Conservation (phyloP, 1,284 basidiomycete genomes). For the Cryptococcus sp. region DNA sequence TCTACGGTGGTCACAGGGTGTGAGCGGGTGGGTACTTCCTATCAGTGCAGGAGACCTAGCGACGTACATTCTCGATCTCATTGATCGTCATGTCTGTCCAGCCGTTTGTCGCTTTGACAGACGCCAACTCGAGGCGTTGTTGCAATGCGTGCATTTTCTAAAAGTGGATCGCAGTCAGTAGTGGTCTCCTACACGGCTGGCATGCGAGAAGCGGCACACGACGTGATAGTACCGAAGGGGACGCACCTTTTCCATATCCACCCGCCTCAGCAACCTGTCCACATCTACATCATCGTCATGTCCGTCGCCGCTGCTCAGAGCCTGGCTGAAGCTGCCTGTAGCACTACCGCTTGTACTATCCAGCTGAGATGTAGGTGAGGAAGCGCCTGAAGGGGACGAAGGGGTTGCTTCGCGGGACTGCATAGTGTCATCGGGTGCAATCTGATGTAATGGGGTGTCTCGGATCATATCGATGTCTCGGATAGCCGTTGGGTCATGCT, state of each 20-base stretch:
- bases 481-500: too few relatives aligned
- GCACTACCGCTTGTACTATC: not conserved
- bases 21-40: not conserved
- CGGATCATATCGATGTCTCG: too few relatives aligned
- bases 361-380: not conserved
- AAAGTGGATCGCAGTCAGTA: constrained; percentile 5
- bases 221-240: not conserved
- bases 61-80: constrained; percentile 48
- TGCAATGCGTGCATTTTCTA: constrained; percentile 49
- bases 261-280: constrained; percentile 42
- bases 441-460: not conserved
- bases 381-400: not conserved
- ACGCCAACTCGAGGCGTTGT: constrained; percentile 49
- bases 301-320: not conserved
- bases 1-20: constrained; percentile 1
- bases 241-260: constrained; percentile 51
- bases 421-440: not conserved
- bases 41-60: not conserved
- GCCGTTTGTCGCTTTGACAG: constrained; percentile 47
- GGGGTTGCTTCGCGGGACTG: not conserved
- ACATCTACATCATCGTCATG: constrained; percentile 30
- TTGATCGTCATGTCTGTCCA: constrained; percentile 48
- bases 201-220: too few relatives aligned
- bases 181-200: not conserved
- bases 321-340: not conserved